These are phyloP conservation scores for Tulasnella sp. DNA, from an alignment of 768 basidiomycete genomes.

Conservation along the genomic window DNA sequence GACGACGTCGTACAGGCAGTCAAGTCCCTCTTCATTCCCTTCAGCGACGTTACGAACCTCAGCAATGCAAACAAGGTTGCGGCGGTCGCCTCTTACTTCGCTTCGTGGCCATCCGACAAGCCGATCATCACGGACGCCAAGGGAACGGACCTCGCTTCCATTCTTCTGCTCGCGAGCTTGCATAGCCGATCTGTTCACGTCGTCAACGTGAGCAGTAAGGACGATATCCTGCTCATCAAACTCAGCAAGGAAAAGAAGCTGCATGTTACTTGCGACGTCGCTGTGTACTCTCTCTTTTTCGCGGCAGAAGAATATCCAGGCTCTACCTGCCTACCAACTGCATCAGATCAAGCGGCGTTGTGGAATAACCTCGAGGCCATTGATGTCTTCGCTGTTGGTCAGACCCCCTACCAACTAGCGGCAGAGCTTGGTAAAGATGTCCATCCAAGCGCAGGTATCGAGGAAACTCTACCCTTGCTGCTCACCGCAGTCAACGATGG, in stretches of 20 bases:
- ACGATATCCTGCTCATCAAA: constrained; percentile 87
- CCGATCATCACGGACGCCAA: constrained; percentile 94
- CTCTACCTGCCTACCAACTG: constrained; percentile 66
- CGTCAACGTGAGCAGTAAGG: constrained; percentile 81
- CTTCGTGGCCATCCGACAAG: constrained; percentile 87
- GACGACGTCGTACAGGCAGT: constrained; percentile 80
- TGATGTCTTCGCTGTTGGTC: constrained; percentile 89
- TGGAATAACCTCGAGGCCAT: constrained; percentile 85
- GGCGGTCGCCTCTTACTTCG: constrained; percentile 81
- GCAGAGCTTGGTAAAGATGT: constrained; percentile 60
- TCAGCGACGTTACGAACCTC: constrained; percentile 50
- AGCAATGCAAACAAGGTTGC: constrained; percentile 57
- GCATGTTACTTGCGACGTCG: constrained; percentile 95
- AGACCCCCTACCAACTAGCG: constrained; percentile 77
- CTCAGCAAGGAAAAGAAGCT: constrained; percentile 93
- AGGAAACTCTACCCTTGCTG: constrained; percentile 85
- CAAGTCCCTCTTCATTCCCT: constrained; percentile 86
- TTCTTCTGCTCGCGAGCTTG: constrained; percentile 91
- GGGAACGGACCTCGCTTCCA: constrained; percentile 88
- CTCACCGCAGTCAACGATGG: constrained; percentile 83
- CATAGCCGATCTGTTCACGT: constrained; percentile 88
- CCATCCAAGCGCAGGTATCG: constrained; percentile 75
- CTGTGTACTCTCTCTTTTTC: constrained; percentile 91
- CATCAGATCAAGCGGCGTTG: constrained; percentile 75
- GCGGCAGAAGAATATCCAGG: constrained; percentile 71